Conservation (phyloP, 31 red algal species). For the Endocladia muricata region DNA sequence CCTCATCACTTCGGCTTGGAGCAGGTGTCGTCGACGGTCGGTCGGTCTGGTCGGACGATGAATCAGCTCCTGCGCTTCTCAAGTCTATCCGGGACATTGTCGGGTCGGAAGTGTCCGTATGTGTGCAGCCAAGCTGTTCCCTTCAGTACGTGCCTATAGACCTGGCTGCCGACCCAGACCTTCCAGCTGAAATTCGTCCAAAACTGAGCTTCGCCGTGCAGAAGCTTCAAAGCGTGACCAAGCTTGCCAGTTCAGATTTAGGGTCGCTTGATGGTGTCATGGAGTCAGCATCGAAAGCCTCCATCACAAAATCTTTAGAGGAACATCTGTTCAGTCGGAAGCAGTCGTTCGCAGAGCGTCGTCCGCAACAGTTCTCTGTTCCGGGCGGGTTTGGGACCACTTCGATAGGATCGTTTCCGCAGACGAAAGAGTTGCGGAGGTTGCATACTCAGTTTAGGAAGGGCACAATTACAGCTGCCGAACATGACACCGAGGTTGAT, state of each 20-base stretch:
- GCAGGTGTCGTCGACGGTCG: conserved; percentile 89
- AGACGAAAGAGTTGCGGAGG: conserved; percentile 63
- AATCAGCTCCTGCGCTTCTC: conserved; percentile 5
- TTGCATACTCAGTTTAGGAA: conserved; percentile 52
- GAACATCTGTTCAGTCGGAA: conserved; percentile 40
- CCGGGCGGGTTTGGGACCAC: conserved; percentile 71
- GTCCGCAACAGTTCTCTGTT: conserved; percentile 68
- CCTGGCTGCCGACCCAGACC: conserved; percentile 35
- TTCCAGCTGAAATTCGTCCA: conserved; percentile 39
- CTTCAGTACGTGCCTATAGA: conserved; percentile 81
- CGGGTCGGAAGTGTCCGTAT: conserved; percentile 10
- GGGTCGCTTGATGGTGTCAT: neutral
- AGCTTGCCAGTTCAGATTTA: conserved; percentile 8
- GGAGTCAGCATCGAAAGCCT: neutral
- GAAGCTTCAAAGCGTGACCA: conserved; percentile 61
- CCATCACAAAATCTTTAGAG: conserved; percentile 12
- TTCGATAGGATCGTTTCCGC: conserved; percentile 87
- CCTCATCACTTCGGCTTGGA: conserved; percentile 41
- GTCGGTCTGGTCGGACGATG: conserved; percentile 64
- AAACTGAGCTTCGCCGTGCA: conserved; percentile 80
- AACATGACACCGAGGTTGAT: conserved; percentile 60
- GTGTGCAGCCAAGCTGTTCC: conserved; percentile 83
- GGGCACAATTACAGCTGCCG: conserved; percentile 58
- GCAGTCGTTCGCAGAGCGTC: conserved; percentile 50
- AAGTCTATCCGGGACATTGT: conserved; percentile 20